A percentile compares a stretch with the other conserved stretches of the same genome.
Conservation (phyloP, 352 stramenopile species). For the Stephanocyclus meneghinianus region DNA sequence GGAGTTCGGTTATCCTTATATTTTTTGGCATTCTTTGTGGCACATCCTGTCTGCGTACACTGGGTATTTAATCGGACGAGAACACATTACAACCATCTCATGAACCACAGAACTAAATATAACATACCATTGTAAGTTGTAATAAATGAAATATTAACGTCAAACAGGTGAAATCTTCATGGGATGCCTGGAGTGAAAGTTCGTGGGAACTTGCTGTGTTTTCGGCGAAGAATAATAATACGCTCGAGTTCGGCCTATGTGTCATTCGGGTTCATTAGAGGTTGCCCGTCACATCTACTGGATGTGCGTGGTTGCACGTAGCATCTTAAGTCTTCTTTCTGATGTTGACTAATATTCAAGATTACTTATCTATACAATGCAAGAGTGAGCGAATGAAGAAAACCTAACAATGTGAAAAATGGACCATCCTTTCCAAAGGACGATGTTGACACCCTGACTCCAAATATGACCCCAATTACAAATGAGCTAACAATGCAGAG, state of each 20-base stretch:
- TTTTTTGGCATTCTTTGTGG: constrained; percentile 78
- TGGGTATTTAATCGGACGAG: constrained; percentile 84
- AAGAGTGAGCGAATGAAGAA: constrained; percentile 23
- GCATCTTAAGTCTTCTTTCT: too few species aligned
- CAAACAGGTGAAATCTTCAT: too few species aligned
- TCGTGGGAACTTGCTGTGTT: too few species aligned
- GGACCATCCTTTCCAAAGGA: background rate
- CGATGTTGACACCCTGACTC: background rate
- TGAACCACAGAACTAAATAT: background rate
- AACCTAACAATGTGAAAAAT: constrained; percentile 26
- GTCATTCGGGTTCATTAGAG: too few species aligned
- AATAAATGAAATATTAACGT: background rate
- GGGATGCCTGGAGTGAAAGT: too few species aligned
- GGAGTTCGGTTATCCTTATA: constrained; percentile 70
- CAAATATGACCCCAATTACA: constrained; percentile 16
- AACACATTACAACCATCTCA: constrained; percentile 39
- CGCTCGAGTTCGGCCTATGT: too few species aligned
- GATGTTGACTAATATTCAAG: background rate
- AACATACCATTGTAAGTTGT: background rate
- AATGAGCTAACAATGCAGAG: constrained; percentile 27
- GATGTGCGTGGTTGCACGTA: too few species aligned
- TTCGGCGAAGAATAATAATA: too few species aligned
- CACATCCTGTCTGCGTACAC: constrained; percentile 81
- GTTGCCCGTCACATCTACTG: too few species aligned
- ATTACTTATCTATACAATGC: constrained; percentile 10